Evolutionary conservation across 2,329 filamentous ascomycete genomes (phyloP), one percentile per base, ranked within the genome.

Genomic region (Trichoderma polysporum): DNA sequence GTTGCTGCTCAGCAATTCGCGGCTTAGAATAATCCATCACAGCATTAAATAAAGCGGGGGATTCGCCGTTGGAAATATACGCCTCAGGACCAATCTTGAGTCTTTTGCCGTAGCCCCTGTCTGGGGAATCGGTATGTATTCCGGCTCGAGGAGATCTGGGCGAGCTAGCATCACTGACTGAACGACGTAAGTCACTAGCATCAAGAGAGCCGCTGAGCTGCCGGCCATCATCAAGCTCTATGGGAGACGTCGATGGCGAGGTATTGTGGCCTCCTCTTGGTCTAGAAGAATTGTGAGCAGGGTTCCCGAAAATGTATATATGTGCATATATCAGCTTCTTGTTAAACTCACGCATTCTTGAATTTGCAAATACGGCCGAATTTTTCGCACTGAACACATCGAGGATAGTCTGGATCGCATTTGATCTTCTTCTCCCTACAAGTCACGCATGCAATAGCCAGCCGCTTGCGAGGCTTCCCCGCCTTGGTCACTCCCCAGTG

Each of bases 351-450:
- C 91, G 91, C 91, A 79, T 91, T 92, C 79, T 92, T 91, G 75
- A 93, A 93, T 78, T 90, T 90, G 85, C 94, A 97, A 19, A 90
- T 84, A 56, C 92, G 86, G 66, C 93, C 92, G 75, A 94, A 94
- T 80, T 97, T 97, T 76, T 95, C 91, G 77, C 94, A 97, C 79
- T 97, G 93, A 63, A 94, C 87, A 73, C 94, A 97, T 72, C 92
- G 93, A 45, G 91, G 91, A 70, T 88, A 90, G 72, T 94, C 93
- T 1, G 93, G 94, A 71, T 97, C 93, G 75, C 94, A 97, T 78
- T 97, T 97, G 81, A 97, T 97, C 84, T 97, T 97, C 87, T 97
- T 97, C 80, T 97, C 93, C 59, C 94, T 88, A 77, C 94, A 97
- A 13, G 93, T 95, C 67, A 97, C 85, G 75, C 94, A 97, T n/a